These are phyloP conservation scores for Stevia rebaudiana DNA, from an alignment of 140 eudicot species.

Conservation along the genomic window DNA sequence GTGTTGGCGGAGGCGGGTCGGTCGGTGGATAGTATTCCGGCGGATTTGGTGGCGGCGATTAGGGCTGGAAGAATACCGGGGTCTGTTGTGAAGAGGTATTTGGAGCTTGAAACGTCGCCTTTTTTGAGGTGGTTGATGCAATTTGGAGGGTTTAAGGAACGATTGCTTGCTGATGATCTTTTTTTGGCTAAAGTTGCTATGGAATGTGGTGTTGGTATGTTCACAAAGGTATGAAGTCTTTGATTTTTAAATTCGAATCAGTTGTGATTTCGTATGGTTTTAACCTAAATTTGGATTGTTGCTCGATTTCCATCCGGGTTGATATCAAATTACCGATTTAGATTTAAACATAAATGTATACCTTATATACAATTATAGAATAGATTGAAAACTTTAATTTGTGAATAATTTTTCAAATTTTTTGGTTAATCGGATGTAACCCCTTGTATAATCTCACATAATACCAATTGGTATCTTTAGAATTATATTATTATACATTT, in stretches of 20 bases:
- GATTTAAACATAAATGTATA: not conserved
- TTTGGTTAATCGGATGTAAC: not conserved
- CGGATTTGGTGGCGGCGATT: conserved; percentile 70
- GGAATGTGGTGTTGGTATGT: conserved; percentile 86
- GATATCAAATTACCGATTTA: not conserved
- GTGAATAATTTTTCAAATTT: not conserved
- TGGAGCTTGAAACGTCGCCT: conserved; percentile 67
- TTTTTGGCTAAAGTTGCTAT: conserved; percentile 76
- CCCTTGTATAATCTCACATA: too few relatives aligned
- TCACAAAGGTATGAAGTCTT: conserved; percentile 59
- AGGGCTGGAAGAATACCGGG: conserved; percentile 59
- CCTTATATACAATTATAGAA: too few relatives aligned
- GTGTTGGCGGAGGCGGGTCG: conserved; percentile 57
- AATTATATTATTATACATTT: not conserved
- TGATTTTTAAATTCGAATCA: not conserved
- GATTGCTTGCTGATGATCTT: conserved; percentile 93
- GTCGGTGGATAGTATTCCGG: conserved; percentile 69
- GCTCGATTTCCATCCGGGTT: not conserved
- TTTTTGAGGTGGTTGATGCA: conserved; percentile 63
- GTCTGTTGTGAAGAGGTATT: conserved; percentile 48
- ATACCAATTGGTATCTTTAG: not conserved
- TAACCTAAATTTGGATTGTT: not conserved
- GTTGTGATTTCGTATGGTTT: not conserved
- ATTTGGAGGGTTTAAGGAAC: conserved; percentile 85
- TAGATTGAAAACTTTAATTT: not conserved